phyloP scores from a whole-genome alignment of 352 stramenopile species.

The Vaucheria bursata region DNA sequence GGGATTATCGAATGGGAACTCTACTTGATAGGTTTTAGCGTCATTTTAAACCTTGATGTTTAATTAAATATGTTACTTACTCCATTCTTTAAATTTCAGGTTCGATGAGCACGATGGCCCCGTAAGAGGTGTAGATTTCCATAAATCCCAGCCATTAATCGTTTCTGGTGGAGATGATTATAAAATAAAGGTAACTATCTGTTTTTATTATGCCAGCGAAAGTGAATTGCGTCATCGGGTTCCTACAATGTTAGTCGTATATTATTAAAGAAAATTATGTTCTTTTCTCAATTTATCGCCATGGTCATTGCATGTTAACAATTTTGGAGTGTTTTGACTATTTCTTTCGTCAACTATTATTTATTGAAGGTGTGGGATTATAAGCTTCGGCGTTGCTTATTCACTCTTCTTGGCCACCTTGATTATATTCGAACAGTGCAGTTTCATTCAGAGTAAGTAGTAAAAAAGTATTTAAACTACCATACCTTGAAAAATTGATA shows the following conservation, averaged over 20 bases:
- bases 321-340: not conserved
- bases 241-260: too few relatives aligned
- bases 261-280: too few relatives aligned
- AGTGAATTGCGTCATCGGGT: too few relatives aligned
- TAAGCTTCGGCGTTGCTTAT: constrained; percentile 95
- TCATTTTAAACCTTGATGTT: too few relatives aligned
- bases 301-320: too few relatives aligned
- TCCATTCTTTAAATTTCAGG: not conserved
- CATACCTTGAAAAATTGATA: too few relatives aligned
- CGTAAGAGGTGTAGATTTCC: constrained; percentile 97
- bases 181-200: constrained; percentile 84
- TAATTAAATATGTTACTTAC: not conserved
- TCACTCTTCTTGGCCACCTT: constrained; percentile 95
- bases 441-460: constrained; percentile 85
- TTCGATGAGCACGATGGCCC: constrained; percentile 99
- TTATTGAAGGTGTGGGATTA: constrained; percentile 88
- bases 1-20: constrained; percentile 99
- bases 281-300: too few relatives aligned
- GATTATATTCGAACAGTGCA: constrained; percentile 99
- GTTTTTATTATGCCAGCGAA: too few relatives aligned
- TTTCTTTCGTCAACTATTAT: not conserved
- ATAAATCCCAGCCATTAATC: constrained; percentile 92
- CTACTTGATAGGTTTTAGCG: constrained; percentile 85
- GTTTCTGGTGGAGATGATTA: constrained; percentile 98
- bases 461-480: too few relatives aligned